Evolutionary conservation across 495 filamentous ascomycete genomes (phyloP).

Genomic region (Penicillium robsamsonii): DNA sequence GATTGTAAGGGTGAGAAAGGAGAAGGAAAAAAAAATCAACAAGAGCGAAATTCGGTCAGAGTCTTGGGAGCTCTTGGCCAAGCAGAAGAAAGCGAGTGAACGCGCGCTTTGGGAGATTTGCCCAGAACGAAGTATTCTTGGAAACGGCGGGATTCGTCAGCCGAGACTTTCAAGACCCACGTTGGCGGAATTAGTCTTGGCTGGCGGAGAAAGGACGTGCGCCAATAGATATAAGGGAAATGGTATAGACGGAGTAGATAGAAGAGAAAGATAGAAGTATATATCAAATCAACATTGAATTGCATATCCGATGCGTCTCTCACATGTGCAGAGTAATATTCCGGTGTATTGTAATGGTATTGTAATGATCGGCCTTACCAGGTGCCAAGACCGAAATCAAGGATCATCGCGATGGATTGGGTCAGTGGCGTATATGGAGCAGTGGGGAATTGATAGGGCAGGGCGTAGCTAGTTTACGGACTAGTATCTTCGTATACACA

Average conservation of each 20-base stretch:
- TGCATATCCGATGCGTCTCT: not conserved
- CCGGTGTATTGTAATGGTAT: conserved; percentile 13
- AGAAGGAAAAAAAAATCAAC: conserved; percentile 21
- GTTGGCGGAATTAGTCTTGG: conserved; percentile 27
- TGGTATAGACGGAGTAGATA: not conserved
- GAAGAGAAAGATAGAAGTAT: not conserved
- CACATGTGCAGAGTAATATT: conserved; percentile 9
- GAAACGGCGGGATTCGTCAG: conserved; percentile 34
- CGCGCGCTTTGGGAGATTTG: conserved; percentile 20
- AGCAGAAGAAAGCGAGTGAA: conserved; percentile 16
- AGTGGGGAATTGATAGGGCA: conserved; percentile 8
- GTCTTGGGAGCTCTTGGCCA: conserved; percentile 27
- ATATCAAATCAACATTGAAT: no score
- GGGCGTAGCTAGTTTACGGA: not conserved
- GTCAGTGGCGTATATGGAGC: conserved; percentile 5
- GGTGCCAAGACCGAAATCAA: conserved; percentile 16
- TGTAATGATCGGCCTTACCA: conserved; percentile 18
- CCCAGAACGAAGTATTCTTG: conserved; percentile 20
- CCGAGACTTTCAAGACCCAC: conserved; percentile 28
- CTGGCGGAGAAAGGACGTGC: conserved; percentile 15
- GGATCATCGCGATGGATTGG: conserved; percentile 7
- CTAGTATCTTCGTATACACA: not conserved
- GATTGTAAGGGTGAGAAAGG: not conserved
- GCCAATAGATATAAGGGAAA: not conserved
- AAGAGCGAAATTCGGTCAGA: conserved; percentile 18